phyloP scores from a whole-genome alignment of 2,329 filamentous ascomycete genomes.

The Penicillium decumbens region DNA sequence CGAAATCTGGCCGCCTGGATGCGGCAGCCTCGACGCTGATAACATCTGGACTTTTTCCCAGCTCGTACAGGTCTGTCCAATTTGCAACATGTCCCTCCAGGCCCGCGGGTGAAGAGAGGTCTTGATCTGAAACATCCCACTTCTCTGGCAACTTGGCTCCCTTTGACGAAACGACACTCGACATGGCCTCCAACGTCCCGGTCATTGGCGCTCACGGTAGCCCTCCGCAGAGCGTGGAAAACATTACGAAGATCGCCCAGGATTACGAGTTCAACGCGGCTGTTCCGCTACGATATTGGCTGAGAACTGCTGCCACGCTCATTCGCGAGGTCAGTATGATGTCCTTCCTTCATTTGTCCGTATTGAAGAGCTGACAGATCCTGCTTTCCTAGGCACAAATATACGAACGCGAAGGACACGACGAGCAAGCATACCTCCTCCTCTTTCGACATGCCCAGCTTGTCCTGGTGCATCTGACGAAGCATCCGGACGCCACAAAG shows the following conservation, averaged over 20 bases:
- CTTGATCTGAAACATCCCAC: constrained; percentile 5
- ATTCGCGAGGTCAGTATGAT: constrained; percentile 65
- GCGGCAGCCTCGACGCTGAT: constrained; percentile 15
- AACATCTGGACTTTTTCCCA: constrained; percentile 15
- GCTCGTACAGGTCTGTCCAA: constrained; percentile 12
- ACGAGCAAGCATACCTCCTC: constrained; percentile 82
- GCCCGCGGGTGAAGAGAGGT: constrained; percentile 13
- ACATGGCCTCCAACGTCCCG: constrained; percentile 25
- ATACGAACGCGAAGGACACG: constrained; percentile 79
- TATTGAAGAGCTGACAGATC: constrained; percentile 1
- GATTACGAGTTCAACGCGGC: constrained; percentile 75
- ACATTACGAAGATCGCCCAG: constrained; percentile 70
- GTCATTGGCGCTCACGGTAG: constrained; percentile 34
- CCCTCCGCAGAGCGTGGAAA: constrained; percentile 65
- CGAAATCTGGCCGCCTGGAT: constrained; percentile 21
- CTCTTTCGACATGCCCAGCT: constrained; percentile 85
- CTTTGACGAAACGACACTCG: constrained; percentile 1
- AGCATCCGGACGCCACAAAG: constrained; percentile 67
- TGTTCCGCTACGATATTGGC: constrained; percentile 75
- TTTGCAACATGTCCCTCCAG: constrained; percentile 16
- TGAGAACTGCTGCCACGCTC: constrained; percentile 72
- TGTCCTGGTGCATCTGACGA: constrained; percentile 68
- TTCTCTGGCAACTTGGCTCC: background rate
- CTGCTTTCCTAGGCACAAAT: constrained; percentile 62
- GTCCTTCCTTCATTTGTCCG: background rate